Evolutionary conservation across 805 yeast species (phyloP).

Genomic region (Pichia californica): DNA sequence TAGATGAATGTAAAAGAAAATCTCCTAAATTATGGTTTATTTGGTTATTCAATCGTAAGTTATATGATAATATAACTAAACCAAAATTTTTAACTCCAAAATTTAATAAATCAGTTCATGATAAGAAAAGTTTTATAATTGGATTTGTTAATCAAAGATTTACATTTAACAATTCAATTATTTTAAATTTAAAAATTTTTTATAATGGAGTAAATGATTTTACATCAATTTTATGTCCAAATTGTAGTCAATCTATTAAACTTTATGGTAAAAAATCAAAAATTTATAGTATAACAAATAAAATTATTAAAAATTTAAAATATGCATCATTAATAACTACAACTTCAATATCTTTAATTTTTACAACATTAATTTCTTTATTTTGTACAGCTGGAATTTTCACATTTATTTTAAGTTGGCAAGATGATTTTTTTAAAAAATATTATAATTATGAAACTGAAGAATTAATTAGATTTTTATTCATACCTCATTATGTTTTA

Average conservation of each 20-base stretch:
- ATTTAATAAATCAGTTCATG: not conserved
- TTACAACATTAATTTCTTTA: not conserved
- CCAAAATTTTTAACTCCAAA: not conserved
- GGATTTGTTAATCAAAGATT: not conserved
- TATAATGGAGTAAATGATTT: not conserved
- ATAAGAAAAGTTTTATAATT: not conserved
- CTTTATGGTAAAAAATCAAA: not conserved
- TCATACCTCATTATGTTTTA: constrained; percentile 1
- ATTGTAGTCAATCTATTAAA: not conserved
- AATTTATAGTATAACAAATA: not conserved
- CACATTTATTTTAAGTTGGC: not conserved
- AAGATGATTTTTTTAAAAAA: not conserved
- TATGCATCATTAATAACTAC: not conserved
- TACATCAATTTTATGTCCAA: not conserved
- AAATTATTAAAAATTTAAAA: not conserved
- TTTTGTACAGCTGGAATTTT: not conserved
- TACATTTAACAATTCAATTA: not conserved
- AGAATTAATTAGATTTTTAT: not conserved
- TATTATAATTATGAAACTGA: not conserved
- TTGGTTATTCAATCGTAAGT: not conserved
- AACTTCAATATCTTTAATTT: not conserved
- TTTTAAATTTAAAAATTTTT: not conserved
- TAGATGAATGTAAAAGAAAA: not conserved
- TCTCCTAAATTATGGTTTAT: not conserved
- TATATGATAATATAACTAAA: not conserved